Evolutionary conservation across 192 early-diverging fungal species (phyloP).

Genomic region (Mortierella antarctica): DNA sequence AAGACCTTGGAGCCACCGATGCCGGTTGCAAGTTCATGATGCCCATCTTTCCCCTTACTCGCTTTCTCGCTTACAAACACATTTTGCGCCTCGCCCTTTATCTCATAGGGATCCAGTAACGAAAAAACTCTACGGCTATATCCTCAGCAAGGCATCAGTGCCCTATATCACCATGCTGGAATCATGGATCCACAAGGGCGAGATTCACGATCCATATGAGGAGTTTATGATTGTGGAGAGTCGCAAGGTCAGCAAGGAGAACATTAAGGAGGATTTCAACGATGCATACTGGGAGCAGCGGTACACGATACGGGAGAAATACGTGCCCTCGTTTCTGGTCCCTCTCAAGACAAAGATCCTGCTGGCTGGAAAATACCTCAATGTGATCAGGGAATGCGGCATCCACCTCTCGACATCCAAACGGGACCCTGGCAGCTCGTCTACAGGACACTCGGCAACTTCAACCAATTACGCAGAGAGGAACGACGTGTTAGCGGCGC

Average conservation of each 20-base stretch:
- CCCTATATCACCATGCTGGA: slow-evolving; percentile 88
- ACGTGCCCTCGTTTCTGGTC: slow-evolving; percentile 82
- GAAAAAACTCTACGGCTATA: slow-evolving; percentile 81
- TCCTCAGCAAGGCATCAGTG: slow-evolving; percentile 80
- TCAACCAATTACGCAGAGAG: slow-evolving; percentile 22
- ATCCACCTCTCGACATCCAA: slow-evolving; percentile 49
- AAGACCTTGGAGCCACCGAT: slow-evolving; percentile 11
- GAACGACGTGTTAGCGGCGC: slow-evolving; percentile 65
- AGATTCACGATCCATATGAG: slow-evolving; percentile 86
- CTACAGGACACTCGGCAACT: slow-evolving; percentile 26
- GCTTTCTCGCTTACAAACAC: slow-evolving; percentile 1
- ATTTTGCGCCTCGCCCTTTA: not conserved
- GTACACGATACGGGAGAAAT: slow-evolving; percentile 73
- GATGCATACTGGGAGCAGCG: slow-evolving; percentile 87
- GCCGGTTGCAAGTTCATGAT: not conserved
- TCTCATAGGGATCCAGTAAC: slow-evolving; percentile 71
- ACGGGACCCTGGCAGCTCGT: slow-evolving; percentile 38
- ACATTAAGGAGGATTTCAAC: slow-evolving; percentile 81
- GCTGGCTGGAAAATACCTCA: slow-evolving; percentile 93
- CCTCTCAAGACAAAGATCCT: slow-evolving; percentile 84
- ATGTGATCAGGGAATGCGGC: slow-evolving; percentile 91
- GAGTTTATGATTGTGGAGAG: slow-evolving; percentile 95
- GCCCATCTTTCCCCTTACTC: not conserved
- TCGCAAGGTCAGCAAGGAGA: slow-evolving; percentile 65
- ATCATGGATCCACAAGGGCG: slow-evolving; percentile 90